phyloP scores from a whole-genome alignment of 305 asterid genomes.

The Fraxinus paxiana region DNA sequence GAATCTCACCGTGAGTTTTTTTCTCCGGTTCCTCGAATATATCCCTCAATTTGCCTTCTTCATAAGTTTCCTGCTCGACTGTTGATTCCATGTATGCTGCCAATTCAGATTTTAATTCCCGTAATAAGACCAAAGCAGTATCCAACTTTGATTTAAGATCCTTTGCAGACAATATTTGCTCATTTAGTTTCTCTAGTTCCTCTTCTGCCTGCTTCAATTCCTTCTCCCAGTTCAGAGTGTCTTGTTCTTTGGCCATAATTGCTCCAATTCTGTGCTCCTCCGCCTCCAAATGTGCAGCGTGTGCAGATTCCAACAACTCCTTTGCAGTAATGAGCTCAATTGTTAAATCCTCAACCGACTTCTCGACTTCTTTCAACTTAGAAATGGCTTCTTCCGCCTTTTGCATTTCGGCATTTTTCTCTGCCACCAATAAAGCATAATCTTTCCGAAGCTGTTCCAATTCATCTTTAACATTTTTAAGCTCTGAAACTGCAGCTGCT shows the following conservation, averaged over 20 bases:
- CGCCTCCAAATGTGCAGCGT: slow-evolving; percentile 76
- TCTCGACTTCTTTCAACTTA: slow-evolving; percentile 61
- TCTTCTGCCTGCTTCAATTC: slow-evolving; percentile 72
- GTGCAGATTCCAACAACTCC: slow-evolving; percentile 73
- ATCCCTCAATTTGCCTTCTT: slow-evolving; percentile 30
- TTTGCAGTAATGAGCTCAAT: slow-evolving; percentile 69
- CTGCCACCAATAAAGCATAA: slow-evolving; percentile 44
- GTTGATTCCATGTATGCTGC: slow-evolving; percentile 84
- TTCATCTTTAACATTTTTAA: slow-evolving; percentile 55
- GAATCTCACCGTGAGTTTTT: slow-evolving; percentile 55
- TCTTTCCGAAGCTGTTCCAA: slow-evolving; percentile 66
- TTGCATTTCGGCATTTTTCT: slow-evolving; percentile 55
- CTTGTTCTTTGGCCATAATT: slow-evolving; percentile 75
- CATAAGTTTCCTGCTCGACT: slow-evolving; percentile 29
- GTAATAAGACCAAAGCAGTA: slow-evolving; percentile 50
- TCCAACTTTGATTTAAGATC: slow-evolving; percentile 60
- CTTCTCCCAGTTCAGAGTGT: slow-evolving; percentile 64
- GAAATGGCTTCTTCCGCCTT: slow-evolving; percentile 63
- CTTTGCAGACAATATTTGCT: slow-evolving; percentile 50
- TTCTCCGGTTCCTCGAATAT: slow-evolving; percentile 37
- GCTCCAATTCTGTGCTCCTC: slow-evolving; percentile 85
- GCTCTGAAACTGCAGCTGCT: slow-evolving; percentile 73
- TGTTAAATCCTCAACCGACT: slow-evolving; percentile 65
- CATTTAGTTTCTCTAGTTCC: slow-evolving; percentile 55
- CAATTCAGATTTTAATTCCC: slow-evolving; percentile 59